Evolutionary conservation across 306 rosid species (phyloP).

Genomic region (Castanea mollissima): DNA sequence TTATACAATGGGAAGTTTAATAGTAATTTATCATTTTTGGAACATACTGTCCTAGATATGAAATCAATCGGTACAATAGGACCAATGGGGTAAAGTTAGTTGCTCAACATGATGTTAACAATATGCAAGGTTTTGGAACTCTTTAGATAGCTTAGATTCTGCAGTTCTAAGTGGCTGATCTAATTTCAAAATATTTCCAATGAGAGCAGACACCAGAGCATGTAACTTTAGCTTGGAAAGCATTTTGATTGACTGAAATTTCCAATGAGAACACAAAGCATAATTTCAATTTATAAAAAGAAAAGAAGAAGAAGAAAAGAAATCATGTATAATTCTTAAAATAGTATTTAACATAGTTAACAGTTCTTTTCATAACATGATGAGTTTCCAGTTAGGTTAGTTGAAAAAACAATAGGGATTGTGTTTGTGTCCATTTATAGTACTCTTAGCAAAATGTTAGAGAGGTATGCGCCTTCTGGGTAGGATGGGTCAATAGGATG

Average conservation of each 20-base stretch:
- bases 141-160: not conserved
- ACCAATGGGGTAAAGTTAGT: not conserved
- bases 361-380: not conserved
- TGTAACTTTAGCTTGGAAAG: too few species aligned
- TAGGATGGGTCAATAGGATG: slow-evolving; percentile 83
- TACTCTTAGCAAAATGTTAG: slow-evolving; percentile 68
- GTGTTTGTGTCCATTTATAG: slow-evolving; percentile 28
- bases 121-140: not conserved
- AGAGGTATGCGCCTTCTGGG: slow-evolving; percentile 82
- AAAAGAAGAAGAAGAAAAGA: not conserved
- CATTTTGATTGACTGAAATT: slow-evolving; percentile 2
- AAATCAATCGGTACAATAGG: not conserved
- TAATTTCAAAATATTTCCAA: too few species aligned
- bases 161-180: not conserved
- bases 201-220: too few species aligned
- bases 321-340: slow-evolving; percentile 23
- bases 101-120: not conserved
- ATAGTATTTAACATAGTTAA: slow-evolving; percentile 4
- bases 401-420: not conserved
- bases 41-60: not conserved
- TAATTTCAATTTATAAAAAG: not conserved
- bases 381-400: not conserved
- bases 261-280: not conserved
- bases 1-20: not conserved
- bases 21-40: not conserved